Base-by-base conservation (phyloP, 176 grass and related monocot genomes). In the Oryza rufipogon region DNA sequence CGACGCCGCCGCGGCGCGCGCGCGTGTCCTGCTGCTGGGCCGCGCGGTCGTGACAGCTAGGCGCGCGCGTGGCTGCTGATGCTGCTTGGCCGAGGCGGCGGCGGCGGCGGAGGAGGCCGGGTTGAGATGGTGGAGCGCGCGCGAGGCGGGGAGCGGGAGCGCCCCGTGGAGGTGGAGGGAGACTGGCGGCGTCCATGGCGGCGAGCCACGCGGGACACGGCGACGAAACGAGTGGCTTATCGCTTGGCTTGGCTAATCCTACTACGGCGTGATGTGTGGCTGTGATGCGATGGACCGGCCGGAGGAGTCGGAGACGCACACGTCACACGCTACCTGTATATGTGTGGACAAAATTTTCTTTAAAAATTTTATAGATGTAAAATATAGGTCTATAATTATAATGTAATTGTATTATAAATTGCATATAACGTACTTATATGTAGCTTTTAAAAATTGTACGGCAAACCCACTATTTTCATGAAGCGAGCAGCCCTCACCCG, bases 161-260 rank as follows among this genome's bases (percentile, higher is more conserved):
- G 67, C 32, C 7, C 17, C 60, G 26, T 26, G 28, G 28, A 30
- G 28, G 73, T 75, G 83, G 42, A 87, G 80, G 49, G 80, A 84
- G 81, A 87, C 85, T n/a, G 81, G 85, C 80, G 1, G 80, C 84
- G 49, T 87, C 89, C 69, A 75, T 83, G 81, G 88, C 17, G 52
- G 17, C 56, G 58, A 13, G 7, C 38, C 51, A 54, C 51, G 48
- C 28, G 17, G 7, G 36, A 11, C 0, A 6, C 36, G 36, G 4
- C 28, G 34, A 36, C 34, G 72, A 0, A 66, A 44, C 4, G 47
- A 61, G 70, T 47, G 81, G 34, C 34, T 36, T 36, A 36, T 36
- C 34, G 56, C 4, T 36, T 61, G 6, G 51, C 51, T 1, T 30
- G 20, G 22, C 8, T 25, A 79, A 79, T 49, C 34, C 47, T 15